Conservation (phyloP, 345 rosid species). For the Corchorus olitorius region DNA sequence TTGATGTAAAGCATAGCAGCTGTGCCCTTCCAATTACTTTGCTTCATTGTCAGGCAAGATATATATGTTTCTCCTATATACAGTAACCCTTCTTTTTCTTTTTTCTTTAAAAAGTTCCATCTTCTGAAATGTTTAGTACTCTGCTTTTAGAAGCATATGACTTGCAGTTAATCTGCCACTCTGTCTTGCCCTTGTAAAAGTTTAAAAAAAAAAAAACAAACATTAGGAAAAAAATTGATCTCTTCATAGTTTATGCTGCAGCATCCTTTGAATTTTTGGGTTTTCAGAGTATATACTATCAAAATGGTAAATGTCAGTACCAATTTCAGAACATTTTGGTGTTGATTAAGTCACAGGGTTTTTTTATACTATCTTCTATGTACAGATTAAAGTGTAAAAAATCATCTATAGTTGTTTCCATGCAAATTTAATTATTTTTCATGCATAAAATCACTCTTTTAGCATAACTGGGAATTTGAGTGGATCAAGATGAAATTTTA, state of each 20-base stretch:
- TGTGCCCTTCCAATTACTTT: slow-evolving; percentile 2
- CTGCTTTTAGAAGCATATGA: not conserved
- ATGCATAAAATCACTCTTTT: too few species aligned
- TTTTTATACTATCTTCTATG: not conserved
- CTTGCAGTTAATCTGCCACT: not conserved
- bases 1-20: slow-evolving; percentile 1
- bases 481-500: too few species aligned
- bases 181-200: too few species aligned
- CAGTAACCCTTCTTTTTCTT: not conserved
- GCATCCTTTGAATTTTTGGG: not conserved
- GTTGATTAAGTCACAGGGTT: not conserved
- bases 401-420: not conserved
- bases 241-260: not conserved
- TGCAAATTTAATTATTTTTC: too few species aligned
- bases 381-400: not conserved
- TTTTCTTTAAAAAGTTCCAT: not conserved
- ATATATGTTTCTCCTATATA: not conserved
- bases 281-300: not conserved
- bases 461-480: too few species aligned
- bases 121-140: not conserved
- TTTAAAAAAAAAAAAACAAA: too few species aligned
- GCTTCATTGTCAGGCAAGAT: slow-evolving; percentile 13
- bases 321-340: not conserved
- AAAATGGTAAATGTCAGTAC: not conserved
- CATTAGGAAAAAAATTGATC: not conserved